Evolutionary conservation across 345 rosid genomes (phyloP), one percentile per base, ranked within the genome.

Genomic region (Linum lewisii): DNA sequence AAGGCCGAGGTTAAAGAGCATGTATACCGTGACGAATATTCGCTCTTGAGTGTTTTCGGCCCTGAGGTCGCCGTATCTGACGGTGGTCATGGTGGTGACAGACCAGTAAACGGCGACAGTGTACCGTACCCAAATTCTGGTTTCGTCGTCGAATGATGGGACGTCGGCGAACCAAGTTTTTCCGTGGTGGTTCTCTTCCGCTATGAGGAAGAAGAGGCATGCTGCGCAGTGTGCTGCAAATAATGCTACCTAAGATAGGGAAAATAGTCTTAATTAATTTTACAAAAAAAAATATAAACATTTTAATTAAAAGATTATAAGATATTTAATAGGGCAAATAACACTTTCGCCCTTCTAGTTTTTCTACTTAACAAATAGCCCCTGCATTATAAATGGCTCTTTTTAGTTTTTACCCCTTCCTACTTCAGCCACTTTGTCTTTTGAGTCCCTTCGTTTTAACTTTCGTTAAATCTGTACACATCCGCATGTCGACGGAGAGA

Each of bases 31-130:
- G 38, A 80, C 83, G 71, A 88, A 88, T 42, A 79, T 61, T 95
- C 84, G 86, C 67, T 92, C 98, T 38, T 67, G 58, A 60, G 83
- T 75, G 76, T 92, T 92, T 25, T 79, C 90, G 9, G 96, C 98
- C 44, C 86, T 96, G 13, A 92, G 84, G 64, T 92, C 98, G 6
- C 98, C 98, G 59, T 92, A 92, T 16, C 98, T 96, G 6, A 92
- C 96, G 1, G 98, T 92, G 54, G 86, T 86, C 98, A 92, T 88
- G 75, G 98, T 92, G 62, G 98, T 92, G 65, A 83, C 71, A 34
- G 98, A 88, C 98, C 98, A 92, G 51, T 92, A 92, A 42, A 92
- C 52, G 13, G 98, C 84, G 4, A 85, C 78, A 54, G 88, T 82
- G 55, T 92, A 92, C 24, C 86, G 64, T 29, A 83, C 77, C 82